Conservation (phyloP, 2,329 filamentous ascomycete genomes). For the Ophiostoma sp. region DNA sequence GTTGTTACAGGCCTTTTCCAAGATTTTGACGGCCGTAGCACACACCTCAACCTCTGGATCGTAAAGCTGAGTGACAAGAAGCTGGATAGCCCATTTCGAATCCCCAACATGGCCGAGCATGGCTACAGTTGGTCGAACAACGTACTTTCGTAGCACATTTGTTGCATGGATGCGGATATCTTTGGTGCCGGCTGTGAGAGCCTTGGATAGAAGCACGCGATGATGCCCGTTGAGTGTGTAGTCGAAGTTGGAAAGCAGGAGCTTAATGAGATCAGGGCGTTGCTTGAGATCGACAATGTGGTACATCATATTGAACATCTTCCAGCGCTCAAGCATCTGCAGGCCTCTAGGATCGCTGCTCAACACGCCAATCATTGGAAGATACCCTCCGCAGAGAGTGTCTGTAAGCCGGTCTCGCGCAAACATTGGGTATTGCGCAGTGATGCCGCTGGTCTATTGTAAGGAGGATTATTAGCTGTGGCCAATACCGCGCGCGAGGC, state of each 20-base stretch:
- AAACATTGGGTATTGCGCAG: constrained; percentile 83
- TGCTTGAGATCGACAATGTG: constrained; percentile 91
- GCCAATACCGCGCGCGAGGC: neutral
- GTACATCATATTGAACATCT: constrained; percentile 99
- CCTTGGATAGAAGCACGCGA: constrained; percentile 86
- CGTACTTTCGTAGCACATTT: constrained; percentile 80
- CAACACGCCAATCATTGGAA: constrained; percentile 82
- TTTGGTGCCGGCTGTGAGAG: constrained; percentile 84
- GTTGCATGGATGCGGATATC: constrained; percentile 88
- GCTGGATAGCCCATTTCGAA: constrained; percentile 91
- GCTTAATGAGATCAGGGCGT: constrained; percentile 83
- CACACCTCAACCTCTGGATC: constrained; percentile 97
- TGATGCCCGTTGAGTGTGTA: constrained; percentile 85
- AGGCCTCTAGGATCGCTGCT: constrained; percentile 78
- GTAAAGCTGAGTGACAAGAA: constrained; percentile 97
- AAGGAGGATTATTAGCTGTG: neutral
- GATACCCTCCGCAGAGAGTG: constrained; percentile 87
- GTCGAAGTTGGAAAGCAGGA: constrained; percentile 85
- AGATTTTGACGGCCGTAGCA: constrained; percentile 90
- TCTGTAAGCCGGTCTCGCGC: constrained; percentile 77
- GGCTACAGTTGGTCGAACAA: constrained; percentile 44
- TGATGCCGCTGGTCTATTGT: constrained; percentile 60
- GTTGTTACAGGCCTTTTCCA: constrained; percentile 95
- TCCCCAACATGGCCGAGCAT: constrained; percentile 50
- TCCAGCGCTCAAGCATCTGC: constrained; percentile 89